A percentile compares a stretch with the other conserved stretches of the same genome.
phyloP scores from a whole-genome alignment of 345 rosid species.

The Citrus maxima region DNA sequence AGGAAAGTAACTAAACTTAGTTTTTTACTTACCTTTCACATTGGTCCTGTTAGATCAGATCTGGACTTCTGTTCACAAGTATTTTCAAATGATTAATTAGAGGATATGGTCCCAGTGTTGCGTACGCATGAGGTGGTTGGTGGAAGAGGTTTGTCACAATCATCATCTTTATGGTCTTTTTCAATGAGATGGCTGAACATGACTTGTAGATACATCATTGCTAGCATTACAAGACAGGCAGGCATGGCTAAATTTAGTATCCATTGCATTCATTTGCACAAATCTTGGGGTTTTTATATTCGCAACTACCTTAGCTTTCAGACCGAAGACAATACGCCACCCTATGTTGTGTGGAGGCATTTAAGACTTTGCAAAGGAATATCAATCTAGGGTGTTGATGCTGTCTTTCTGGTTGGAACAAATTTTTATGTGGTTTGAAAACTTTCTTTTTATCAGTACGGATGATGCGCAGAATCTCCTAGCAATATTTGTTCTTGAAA shows the following conservation, averaged over 20 bases:
- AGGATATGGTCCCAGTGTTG: constrained; percentile 18
- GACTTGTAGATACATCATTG: background rate
- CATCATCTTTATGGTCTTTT: constrained; percentile 7
- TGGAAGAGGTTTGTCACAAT: constrained; percentile 20
- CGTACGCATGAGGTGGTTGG: constrained; percentile 3
- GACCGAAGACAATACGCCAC: background rate
- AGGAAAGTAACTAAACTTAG: no score
- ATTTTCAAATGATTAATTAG: constrained; percentile 8
- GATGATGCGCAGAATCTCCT: background rate
- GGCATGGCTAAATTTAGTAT: constrained; percentile 3
- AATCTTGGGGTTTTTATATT: background rate
- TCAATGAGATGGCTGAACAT: constrained; percentile 11
- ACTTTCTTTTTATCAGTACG: background rate
- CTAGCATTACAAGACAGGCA: constrained; percentile 20
- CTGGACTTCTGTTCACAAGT: background rate
- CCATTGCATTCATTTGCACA: constrained; percentile 1
- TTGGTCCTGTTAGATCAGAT: background rate
- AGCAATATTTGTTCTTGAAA: background rate
- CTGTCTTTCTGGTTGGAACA: background rate
- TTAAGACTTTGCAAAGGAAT: background rate
- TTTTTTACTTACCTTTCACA: background rate
- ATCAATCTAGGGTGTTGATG: background rate
- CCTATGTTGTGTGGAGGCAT: background rate
- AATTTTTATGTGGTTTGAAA: background rate
- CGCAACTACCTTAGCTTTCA: background rate